Conservation (phyloP, 1,284 basidiomycete genomes). For the Ceratobasidium sp. region DNA sequence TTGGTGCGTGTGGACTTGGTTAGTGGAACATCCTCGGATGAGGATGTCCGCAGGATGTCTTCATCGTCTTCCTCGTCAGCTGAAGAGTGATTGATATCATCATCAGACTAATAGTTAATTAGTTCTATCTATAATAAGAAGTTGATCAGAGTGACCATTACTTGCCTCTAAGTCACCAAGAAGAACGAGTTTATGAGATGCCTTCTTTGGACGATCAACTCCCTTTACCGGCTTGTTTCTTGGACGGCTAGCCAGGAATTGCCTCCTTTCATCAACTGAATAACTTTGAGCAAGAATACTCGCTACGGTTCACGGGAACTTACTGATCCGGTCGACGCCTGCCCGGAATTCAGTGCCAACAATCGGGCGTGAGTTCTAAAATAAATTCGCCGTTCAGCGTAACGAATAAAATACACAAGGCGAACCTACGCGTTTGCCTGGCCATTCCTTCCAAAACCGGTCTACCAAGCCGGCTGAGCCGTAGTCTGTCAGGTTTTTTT, state of each 20-base stretch:
- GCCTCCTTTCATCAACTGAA: slow-evolving; percentile 11
- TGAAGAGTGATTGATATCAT: slow-evolving; percentile 1
- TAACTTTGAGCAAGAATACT: neutral
- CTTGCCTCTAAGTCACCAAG: slow-evolving; percentile 18
- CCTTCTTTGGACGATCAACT: neutral
- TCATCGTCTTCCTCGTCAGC: slow-evolving; percentile 10
- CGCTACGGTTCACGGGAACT: neutral
- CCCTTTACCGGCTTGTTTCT: slow-evolving; percentile 19
- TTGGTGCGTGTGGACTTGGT: neutral
- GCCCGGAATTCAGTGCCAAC: slow-evolving; percentile 1
- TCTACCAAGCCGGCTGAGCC: slow-evolving; percentile 19
- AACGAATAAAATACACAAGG: neutral
- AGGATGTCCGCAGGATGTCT: slow-evolving; percentile 5
- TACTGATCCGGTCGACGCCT: neutral
- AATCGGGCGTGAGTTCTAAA: neutral
- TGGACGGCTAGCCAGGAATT: slow-evolving; percentile 14
- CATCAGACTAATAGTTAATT: too few species aligned
- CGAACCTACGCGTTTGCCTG: slow-evolving; percentile 13
- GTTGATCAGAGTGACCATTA: neutral
- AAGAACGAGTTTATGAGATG: neutral
- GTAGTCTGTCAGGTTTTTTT: slow-evolving; percentile 18
- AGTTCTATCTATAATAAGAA: too few species aligned
- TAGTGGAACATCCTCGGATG: slow-evolving; percentile 14
- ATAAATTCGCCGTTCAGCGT: neutral
- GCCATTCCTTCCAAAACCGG: slow-evolving; percentile 29